Conservation (phyloP, 2,329 filamentous ascomycete genomes). For the Phyllachora maydis region DNA sequence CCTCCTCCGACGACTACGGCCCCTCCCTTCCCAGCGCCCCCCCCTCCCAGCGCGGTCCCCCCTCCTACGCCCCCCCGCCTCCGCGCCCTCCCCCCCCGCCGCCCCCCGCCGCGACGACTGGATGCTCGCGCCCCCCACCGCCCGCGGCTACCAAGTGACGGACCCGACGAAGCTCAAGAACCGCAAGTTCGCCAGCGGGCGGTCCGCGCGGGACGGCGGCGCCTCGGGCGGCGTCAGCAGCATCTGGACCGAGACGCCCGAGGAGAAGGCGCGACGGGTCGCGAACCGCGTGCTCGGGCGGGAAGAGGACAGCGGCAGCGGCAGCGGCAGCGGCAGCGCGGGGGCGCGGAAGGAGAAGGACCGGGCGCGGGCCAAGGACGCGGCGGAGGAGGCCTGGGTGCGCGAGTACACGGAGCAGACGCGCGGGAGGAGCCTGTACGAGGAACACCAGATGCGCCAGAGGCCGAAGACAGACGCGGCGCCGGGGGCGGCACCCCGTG, state of each 20-base stretch:
- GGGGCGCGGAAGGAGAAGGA: no score
- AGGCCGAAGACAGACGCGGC: slow-evolving; percentile 7
- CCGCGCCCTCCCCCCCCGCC: slow-evolving; percentile 26
- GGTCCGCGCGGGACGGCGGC: slow-evolving; percentile 15
- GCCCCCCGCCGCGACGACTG: slow-evolving; percentile 73
- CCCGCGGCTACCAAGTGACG: slow-evolving; percentile 33
- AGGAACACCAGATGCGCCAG: slow-evolving; percentile 27
- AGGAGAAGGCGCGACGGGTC: slow-evolving; percentile 64
- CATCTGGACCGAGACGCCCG: slow-evolving; percentile 82
- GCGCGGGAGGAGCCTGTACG: slow-evolving; percentile 36
- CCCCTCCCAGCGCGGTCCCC: slow-evolving; percentile 13
- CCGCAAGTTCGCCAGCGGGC: slow-evolving; percentile 60
- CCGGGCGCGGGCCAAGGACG: slow-evolving; percentile 26
- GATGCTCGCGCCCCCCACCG: slow-evolving; percentile 54
- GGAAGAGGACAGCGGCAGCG: slow-evolving; percentile 25
- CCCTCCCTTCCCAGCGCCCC: slow-evolving; percentile 31
- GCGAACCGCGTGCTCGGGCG: slow-evolving; percentile 70
- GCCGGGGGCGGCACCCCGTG: slow-evolving; percentile 4
- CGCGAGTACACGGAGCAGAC: slow-evolving; percentile 28
- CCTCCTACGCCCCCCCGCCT: slow-evolving; percentile 12
- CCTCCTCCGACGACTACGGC: slow-evolving; percentile 32
- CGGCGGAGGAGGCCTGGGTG: slow-evolving; percentile 27
- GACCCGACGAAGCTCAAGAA: slow-evolving; percentile 72
- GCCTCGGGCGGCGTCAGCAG: slow-evolving; percentile 35
- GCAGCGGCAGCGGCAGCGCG: slow-evolving; percentile 9